A percentile compares a stretch with the other conserved stretches of the same genome.
These are phyloP conservation scores for Mitragyna speciosa DNA, from an alignment of 257 asterid genomes.

Conservation along the genomic window DNA sequence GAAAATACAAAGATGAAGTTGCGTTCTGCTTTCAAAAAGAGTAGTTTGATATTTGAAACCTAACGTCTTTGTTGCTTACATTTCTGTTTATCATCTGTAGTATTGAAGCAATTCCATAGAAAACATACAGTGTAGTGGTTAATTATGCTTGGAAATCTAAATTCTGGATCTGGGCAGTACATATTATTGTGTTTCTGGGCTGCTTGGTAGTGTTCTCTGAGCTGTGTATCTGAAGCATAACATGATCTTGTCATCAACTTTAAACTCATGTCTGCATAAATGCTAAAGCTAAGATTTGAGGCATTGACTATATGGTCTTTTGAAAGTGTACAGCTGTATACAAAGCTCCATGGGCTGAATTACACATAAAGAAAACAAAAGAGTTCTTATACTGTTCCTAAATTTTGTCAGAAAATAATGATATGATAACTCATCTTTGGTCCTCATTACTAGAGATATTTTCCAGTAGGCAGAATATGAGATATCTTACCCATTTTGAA, in stretches of 20 bases:
- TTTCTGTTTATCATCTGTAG: not conserved
- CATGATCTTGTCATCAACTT: not conserved
- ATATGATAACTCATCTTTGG: not conserved
- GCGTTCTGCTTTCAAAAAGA: not conserved
- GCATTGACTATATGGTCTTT: not conserved
- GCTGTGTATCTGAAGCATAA: not conserved
- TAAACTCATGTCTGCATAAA: not conserved
- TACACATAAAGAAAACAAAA: no score
- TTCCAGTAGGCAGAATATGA: not conserved
- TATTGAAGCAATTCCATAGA: not conserved
- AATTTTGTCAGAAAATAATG: not conserved
- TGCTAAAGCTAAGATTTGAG: not conserved
- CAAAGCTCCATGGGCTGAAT: not conserved
- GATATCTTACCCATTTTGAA: not conserved
- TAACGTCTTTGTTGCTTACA: not conserved
- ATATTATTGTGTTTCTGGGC: not conserved
- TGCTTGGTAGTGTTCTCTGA: not conserved
- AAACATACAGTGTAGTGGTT: not conserved
- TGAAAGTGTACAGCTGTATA: not conserved
- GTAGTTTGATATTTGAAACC: not conserved
- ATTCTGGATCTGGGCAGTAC: not conserved
- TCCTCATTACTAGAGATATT: not conserved
- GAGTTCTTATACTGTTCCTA: not conserved
- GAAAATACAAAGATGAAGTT: not conserved
- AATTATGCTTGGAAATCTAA: not conserved